Conservation (phyloP, 2,329 filamentous ascomycete genomes). For the Fusarium sp. region DNA sequence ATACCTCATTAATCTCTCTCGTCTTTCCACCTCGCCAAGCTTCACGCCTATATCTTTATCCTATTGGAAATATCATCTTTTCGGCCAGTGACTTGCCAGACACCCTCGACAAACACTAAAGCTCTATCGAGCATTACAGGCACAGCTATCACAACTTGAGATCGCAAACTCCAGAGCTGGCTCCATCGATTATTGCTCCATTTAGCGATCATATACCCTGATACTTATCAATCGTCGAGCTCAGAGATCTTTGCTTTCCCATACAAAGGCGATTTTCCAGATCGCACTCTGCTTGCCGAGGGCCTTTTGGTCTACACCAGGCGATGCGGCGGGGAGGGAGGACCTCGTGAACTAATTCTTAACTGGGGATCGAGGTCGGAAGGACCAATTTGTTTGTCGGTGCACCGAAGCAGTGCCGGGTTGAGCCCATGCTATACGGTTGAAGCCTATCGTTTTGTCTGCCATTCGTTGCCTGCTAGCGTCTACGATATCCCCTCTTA, state of each 20-base stretch:
- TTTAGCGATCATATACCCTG: constrained; percentile 1
- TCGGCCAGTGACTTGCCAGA: constrained; percentile 17
- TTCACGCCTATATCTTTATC: neutral
- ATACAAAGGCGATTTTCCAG: constrained; percentile 27
- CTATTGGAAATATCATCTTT: neutral
- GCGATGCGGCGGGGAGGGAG: constrained; percentile 62
- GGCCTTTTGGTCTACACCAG: constrained; percentile 51
- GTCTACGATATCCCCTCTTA: constrained; percentile 13
- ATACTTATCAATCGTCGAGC: neutral
- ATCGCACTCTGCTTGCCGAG: constrained; percentile 40
- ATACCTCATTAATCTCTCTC: neutral
- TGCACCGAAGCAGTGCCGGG: constrained; percentile 15
- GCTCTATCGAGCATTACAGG: constrained; percentile 4
- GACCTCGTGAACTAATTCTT: constrained; percentile 54
- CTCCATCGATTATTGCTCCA: constrained; percentile 1
- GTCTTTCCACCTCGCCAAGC: neutral
- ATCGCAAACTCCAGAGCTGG: constrained; percentile 2
- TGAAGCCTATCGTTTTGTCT: constrained; percentile 21
- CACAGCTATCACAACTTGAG: constrained; percentile 9
- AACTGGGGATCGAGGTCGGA: constrained; percentile 54
- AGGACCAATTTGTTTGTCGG: constrained; percentile 28
- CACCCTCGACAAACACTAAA: constrained; percentile 1
- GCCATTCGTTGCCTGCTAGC: constrained; percentile 26
- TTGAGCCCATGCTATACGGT: constrained; percentile 31
- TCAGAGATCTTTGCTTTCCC: neutral